phyloP scores from a whole-genome alignment of 352 stramenopile genomes.

The Phytophthora cajani region DNA sequence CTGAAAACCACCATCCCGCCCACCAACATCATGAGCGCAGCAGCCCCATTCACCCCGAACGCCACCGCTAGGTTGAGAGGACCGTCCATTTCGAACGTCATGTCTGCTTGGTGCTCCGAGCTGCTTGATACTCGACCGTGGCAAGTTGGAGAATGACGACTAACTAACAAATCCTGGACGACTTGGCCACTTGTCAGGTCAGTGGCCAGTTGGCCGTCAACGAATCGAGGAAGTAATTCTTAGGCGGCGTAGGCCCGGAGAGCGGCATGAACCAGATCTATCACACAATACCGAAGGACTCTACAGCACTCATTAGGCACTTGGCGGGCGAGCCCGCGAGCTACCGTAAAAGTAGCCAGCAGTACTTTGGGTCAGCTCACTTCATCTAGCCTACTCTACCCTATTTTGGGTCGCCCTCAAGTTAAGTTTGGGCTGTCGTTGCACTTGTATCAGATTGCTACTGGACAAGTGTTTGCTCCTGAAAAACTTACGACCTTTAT shows the following conservation, averaged over 20 bases:
- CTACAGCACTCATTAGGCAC: constrained; percentile 9
- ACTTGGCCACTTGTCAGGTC: constrained; percentile 5
- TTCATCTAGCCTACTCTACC: not conserved
- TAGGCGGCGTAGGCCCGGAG: constrained; percentile 1
- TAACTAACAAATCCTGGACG: constrained; percentile 1
- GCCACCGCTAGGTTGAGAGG: constrained; percentile 9
- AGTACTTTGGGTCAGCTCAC: not conserved
- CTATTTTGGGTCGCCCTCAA: not conserved
- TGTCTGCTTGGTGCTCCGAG: not conserved
- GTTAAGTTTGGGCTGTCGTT: not conserved
- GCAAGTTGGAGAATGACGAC: constrained; percentile 23
- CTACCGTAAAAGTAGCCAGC: constrained; percentile 3
- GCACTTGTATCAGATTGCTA: not conserved
- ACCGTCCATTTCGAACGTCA: constrained; percentile 25
- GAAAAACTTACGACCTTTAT: constrained; percentile 15
- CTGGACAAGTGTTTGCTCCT: constrained; percentile 3
- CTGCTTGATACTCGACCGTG: constrained; percentile 2
- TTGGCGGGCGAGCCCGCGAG: not conserved
- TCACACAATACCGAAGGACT: not conserved
- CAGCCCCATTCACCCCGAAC: constrained; percentile 47
- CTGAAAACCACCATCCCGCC: constrained; percentile 64
- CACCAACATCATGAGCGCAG: constrained; percentile 56
- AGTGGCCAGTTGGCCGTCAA: constrained; percentile 25
- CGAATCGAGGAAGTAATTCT: not conserved
- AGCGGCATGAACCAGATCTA: constrained; percentile 1